Conservation (phyloP, 768 basidiomycete species). For the Clavulina sp. region DNA sequence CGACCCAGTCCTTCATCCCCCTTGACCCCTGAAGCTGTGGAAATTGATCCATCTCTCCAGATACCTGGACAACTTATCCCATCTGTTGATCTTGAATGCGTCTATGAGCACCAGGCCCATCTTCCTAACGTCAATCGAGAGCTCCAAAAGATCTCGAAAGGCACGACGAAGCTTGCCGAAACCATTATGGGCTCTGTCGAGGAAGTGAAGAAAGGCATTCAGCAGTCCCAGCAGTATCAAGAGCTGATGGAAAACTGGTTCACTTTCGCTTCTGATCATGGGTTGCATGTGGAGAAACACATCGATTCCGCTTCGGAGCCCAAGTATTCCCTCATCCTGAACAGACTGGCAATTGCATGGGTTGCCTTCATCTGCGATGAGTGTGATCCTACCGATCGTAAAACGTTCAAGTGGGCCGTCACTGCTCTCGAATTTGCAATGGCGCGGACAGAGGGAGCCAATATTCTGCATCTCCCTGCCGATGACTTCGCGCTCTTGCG, state of each 20-base stretch:
- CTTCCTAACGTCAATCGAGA: slow-evolving; percentile 79
- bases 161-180: slow-evolving; percentile 79
- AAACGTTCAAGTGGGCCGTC: slow-evolving; percentile 97
- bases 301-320: slow-evolving; percentile 57
- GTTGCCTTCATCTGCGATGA: slow-evolving; percentile 97
- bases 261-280: slow-evolving; percentile 89
- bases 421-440: slow-evolving; percentile 87
- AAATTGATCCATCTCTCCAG: slow-evolving; percentile 21
- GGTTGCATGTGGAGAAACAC: slow-evolving; percentile 71
- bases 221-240: slow-evolving; percentile 45
- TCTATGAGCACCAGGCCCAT: slow-evolving; percentile 77
- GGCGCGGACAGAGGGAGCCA: slow-evolving; percentile 69
- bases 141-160: slow-evolving; percentile 75
- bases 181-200: slow-evolving; percentile 86
- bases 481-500: slow-evolving; percentile 82
- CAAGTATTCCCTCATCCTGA: slow-evolving; percentile 69
- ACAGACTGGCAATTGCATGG: slow-evolving; percentile 90
- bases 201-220: slow-evolving; percentile 55
- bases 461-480: slow-evolving; percentile 73
- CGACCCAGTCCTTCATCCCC: slow-evolving; percentile 16
- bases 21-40: slow-evolving; percentile 23
- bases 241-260: slow-evolving; percentile 91
- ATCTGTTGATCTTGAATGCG: slow-evolving; percentile 30
- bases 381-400: slow-evolving; percentile 87
- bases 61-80: slow-evolving; percentile 28